A percentile compares a stretch with the other conserved stretches of the same genome.
These are phyloP conservation scores for Didymella pomorum DNA, from an alignment of 2,329 filamentous ascomycete genomes.

Conservation along the genomic window DNA sequence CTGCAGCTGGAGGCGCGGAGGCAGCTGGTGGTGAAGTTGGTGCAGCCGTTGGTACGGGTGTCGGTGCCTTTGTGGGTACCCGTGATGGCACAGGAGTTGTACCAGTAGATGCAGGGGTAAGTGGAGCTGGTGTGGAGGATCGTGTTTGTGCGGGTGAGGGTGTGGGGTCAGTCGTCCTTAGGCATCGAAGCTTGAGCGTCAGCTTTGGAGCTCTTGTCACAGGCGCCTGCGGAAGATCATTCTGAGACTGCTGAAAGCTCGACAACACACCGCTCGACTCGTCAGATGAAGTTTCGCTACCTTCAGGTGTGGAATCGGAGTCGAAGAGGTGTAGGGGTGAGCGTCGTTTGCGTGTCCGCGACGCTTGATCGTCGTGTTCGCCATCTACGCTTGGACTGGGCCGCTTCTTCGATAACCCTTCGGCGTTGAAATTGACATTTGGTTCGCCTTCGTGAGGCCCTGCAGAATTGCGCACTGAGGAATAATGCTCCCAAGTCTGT, in stretches of 20 bases:
- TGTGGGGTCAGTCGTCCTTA: constrained; percentile 37
- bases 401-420: constrained; percentile 51
- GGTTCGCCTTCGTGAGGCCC: constrained; percentile 67
- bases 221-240: constrained; percentile 31
- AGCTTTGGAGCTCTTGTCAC: constrained; percentile 38
- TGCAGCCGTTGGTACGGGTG: constrained; percentile 3
- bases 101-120: constrained; percentile 18
- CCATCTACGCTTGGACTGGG: constrained; percentile 61
- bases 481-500: constrained; percentile 71
- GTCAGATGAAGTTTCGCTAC: constrained; percentile 48
- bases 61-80: constrained; percentile 1
- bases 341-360: constrained; percentile 63
- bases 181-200: constrained; percentile 45
- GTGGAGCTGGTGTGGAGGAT: constrained; percentile 28
- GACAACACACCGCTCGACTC: constrained; percentile 42
- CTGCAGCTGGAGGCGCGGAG: background rate
- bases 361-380: constrained; percentile 59
- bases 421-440: constrained; percentile 50
- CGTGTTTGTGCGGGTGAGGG: constrained; percentile 30
- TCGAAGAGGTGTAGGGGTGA: constrained; percentile 56
- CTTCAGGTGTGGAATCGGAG: constrained; percentile 50
- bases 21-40: background rate
- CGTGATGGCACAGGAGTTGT: constrained; percentile 18
- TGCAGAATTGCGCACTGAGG: constrained; percentile 67
- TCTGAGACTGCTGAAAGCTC: constrained; percentile 37